Base-by-base conservation (phyloP, 2,329 filamentous ascomycete genomes). In the Aureobasidium pullulans region DNA sequence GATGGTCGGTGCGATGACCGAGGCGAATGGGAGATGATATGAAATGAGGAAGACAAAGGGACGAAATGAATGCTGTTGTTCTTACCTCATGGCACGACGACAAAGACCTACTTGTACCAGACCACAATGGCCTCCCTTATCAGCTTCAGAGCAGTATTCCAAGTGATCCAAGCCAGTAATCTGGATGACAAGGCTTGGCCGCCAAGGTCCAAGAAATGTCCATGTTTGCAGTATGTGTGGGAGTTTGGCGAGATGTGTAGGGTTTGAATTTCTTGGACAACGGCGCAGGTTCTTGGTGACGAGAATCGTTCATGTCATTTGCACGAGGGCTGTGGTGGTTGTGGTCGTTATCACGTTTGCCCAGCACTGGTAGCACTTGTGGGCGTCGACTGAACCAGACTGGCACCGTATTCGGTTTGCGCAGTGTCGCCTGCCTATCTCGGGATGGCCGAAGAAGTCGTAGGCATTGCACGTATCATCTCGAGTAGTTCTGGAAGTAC, bases 161-260 rank as follows among this genome's bases (percentile, higher is more conserved):
- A 57, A 57, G 52, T 15, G 10, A 4, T 46, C 52, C 52, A 57
- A 57, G 52, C 52, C 52, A 44, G 19, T 57, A 57, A 46, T 28
- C 10, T 8, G 40, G 6, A 8, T 11, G 50, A 42, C 39, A 42
- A 43, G 50, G 40, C 52, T 57, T 57, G 52, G 52, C 52, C 31
- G 52, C 52, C 52, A 29, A 57, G 52, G 31, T 37, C 52, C 52
- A 57, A 57, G 52, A 15, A 15, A 28, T 10, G 32, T 16, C 32
- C 10, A 40, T 6, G 36, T 8, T 16, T 10, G 23, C 11, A 8
- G 13, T 40, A 13, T 16, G 36, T 16, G 16, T 8, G n/a, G n/a
- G 9, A 13, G 29, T n/a, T 29, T 28, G 16, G 16, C 48, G 13
- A 39, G 16, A 19, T 11, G 29, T 10, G 11, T 49, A 23, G 8